Conservation (phyloP, 176 grass and related monocot genomes). For the Poa pratensis region DNA sequence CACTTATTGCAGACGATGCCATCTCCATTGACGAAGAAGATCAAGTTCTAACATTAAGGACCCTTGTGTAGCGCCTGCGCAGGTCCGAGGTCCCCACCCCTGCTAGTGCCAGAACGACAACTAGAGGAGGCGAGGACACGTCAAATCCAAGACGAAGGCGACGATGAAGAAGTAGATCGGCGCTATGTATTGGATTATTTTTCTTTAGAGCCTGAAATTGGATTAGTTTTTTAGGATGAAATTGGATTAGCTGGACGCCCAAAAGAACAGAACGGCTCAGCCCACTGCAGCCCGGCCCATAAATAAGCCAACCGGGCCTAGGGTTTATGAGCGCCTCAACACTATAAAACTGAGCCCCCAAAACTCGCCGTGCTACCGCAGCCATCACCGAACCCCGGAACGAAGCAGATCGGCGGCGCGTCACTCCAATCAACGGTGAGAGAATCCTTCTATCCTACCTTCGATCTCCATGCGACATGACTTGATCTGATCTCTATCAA, state of each 20-base stretch:
- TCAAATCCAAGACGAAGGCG: no score
- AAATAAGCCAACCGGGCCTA: slow-evolving; percentile 2
- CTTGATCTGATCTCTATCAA: not conserved
- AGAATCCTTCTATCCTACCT: not conserved
- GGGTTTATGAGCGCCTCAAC: slow-evolving; percentile 33
- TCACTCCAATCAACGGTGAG: slow-evolving; percentile 28
- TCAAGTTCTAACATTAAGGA: no score
- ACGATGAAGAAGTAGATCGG: no score
- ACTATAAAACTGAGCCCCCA: slow-evolving; percentile 10
- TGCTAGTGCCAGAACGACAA: no score
- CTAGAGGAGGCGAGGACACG: no score
- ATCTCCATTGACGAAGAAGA: no score
- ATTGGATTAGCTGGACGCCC: not conserved
- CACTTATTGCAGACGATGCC: no score
- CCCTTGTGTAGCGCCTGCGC: no score
- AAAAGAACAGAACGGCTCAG: not conserved
- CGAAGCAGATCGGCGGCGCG: slow-evolving; percentile 29
- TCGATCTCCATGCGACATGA: not conserved
- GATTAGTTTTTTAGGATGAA: not conserved
- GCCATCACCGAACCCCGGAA: not conserved
- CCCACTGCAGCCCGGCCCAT: slow-evolving; percentile 24
- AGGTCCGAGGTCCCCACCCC: no score
- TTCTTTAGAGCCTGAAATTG: no score
- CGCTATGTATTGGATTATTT: no score
- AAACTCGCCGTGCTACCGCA: slow-evolving; percentile 16